Percentiles rank a stretch among this genome's conserved stretches.
phyloP scores from a whole-genome alignment of 2,329 filamentous ascomycete species.

The Aspergillus sp. region DNA sequence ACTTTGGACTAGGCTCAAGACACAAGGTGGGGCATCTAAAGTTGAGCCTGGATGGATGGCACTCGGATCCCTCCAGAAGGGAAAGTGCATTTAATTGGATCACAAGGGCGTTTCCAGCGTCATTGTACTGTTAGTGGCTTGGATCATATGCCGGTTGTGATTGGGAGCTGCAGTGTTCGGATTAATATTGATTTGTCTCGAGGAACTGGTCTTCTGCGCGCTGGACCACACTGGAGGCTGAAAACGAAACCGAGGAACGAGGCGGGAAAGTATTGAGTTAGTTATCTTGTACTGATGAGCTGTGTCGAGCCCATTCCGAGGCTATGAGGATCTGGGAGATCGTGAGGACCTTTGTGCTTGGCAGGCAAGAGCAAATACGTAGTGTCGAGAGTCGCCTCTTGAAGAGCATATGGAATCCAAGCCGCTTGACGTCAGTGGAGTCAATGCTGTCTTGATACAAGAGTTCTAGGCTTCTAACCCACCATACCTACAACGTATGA shows the following conservation, averaged over 20 bases:
- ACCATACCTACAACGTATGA: not conserved
- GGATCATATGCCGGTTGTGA: not conserved
- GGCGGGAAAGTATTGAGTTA: too few species aligned
- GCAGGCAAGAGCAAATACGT: too few species aligned
- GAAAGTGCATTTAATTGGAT: conserved; percentile 3
- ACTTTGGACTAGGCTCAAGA: not conserved
- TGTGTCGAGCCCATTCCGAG: too few species aligned
- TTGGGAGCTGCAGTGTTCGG: not conserved
- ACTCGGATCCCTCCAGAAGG: conserved; percentile 13
- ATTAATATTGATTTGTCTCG: not conserved
- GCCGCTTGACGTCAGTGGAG: not conserved
- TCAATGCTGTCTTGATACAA: not conserved
- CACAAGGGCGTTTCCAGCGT: conserved; percentile 11
- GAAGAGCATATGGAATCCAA: not conserved
- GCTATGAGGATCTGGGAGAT: too few species aligned
- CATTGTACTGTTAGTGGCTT: conserved; percentile 14
- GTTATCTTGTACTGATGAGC: too few species aligned
- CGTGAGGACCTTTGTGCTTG: too few species aligned
- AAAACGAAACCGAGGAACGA: too few species aligned
- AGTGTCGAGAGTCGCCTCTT: too few species aligned
- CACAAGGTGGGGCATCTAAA: conserved; percentile 11
- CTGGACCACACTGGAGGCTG: too few species aligned
- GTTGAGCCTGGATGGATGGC: conserved; percentile 12
- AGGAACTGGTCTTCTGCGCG: not conserved
- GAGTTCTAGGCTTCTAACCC: not conserved